Evolutionary conservation across 139 green algal species (phyloP).

Genomic region (Nannochloris sp.): DNA sequence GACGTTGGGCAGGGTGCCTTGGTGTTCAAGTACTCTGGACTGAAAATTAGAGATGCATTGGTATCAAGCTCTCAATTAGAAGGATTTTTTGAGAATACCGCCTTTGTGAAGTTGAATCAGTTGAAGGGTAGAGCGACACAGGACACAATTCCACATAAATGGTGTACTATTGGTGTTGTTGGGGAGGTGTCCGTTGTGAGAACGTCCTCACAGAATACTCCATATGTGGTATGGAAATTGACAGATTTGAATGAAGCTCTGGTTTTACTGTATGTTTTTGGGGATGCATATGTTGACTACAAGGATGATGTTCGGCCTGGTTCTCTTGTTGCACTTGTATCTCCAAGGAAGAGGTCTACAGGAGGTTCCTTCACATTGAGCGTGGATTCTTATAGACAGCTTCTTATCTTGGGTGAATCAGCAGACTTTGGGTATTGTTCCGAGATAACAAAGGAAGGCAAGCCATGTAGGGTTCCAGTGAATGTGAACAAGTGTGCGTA

Average conservation of each 20-base stretch:
- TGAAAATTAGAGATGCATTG: slow-evolving; percentile 35
- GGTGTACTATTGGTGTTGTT: slow-evolving; percentile 31
- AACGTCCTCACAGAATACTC: slow-evolving; percentile 12
- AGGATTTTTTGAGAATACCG: slow-evolving; percentile 11
- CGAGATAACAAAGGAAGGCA: slow-evolving; percentile 33
- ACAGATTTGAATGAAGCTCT: slow-evolving; percentile 32
- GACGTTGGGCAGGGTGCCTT: slow-evolving; percentile 19
- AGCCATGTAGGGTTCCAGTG: slow-evolving; percentile 31
- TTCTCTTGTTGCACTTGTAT: slow-evolving; percentile 25
- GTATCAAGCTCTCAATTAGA: slow-evolving; percentile 32
- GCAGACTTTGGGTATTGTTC: slow-evolving; percentile 41
- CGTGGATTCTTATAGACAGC: slow-evolving; percentile 19
- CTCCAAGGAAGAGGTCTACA: slow-evolving; percentile 5
- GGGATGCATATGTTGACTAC: slow-evolving; percentile 19
- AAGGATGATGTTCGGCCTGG: slow-evolving; percentile 19
- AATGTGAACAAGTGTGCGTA: slow-evolving; percentile 34
- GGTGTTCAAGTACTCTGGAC: background rate
- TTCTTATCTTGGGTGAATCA: slow-evolving; percentile 32
- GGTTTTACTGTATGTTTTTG: slow-evolving; percentile 37
- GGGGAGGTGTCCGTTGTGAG: slow-evolving; percentile 25
- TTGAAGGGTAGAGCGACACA: slow-evolving; percentile 10
- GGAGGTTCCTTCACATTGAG: slow-evolving; percentile 20
- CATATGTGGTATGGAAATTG: slow-evolving; percentile 36
- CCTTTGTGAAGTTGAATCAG: slow-evolving; percentile 19
- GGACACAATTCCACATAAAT: slow-evolving; percentile 11